phyloP scores from a whole-genome alignment of 352 stramenopile genomes.

The Aphanomyces astaci region DNA sequence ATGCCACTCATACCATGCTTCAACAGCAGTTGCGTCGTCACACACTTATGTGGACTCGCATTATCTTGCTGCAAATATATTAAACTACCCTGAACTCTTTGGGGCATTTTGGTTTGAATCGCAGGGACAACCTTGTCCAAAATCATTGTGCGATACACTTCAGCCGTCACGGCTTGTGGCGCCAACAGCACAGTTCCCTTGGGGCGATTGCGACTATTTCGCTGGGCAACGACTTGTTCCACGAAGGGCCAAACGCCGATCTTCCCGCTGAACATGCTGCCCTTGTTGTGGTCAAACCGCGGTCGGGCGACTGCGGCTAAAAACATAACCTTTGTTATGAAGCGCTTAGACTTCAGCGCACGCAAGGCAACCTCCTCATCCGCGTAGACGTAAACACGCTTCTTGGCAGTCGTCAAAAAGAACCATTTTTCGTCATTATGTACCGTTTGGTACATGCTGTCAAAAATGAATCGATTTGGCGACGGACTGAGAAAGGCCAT shows the following conservation, averaged over 20 bases:
- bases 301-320: conserved; percentile 36
- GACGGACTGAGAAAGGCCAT: not conserved
- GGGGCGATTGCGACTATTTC: conserved; percentile 23
- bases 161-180: conserved; percentile 12
- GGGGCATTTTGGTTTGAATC: conserved; percentile 19
- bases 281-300: conserved; percentile 33
- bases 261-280: conserved; percentile 37
- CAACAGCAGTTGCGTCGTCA: not conserved
- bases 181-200: conserved; percentile 25
- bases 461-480: not conserved
- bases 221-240: conserved; percentile 15
- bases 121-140: conserved; percentile 20
- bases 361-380: conserved; percentile 10
- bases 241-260: conserved; percentile 37
- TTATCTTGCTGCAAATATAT: conserved; percentile 1
- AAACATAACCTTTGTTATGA: conserved; percentile 36
- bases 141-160: conserved; percentile 17
- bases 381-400: conserved; percentile 21
- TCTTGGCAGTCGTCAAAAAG: conserved; percentile 31
- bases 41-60: not conserved
- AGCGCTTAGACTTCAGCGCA: conserved; percentile 16
- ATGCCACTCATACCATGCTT: not conserved
- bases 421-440: conserved; percentile 34
- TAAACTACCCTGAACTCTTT: not conserved
- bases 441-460: not conserved